These are phyloP conservation scores for Geranium incanum DNA, from an alignment of 441 rosid genomes.

Conservation along the genomic window DNA sequence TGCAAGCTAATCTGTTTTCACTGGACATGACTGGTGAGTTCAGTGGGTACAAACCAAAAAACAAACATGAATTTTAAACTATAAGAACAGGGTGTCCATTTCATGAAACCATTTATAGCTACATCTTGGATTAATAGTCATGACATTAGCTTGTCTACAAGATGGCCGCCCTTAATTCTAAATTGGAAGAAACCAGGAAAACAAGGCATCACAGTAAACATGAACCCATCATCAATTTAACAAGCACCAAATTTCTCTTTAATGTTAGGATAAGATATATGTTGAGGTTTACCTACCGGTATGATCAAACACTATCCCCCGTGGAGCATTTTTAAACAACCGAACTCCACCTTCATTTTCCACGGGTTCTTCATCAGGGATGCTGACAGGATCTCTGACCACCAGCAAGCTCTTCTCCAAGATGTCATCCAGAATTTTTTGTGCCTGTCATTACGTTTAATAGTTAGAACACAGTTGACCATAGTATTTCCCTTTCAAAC, in stretches of 20 bases:
- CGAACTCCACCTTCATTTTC: slow-evolving; percentile 50
- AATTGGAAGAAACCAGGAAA: slow-evolving; percentile 6
- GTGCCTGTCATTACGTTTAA: slow-evolving; percentile 47
- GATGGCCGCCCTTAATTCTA: neutral
- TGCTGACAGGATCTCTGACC: slow-evolving; percentile 33
- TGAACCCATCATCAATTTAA: neutral
- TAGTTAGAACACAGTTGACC: slow-evolving; percentile 11
- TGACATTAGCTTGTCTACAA: neutral
- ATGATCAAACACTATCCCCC: slow-evolving; percentile 65
- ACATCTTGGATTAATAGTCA: slow-evolving; percentile 5
- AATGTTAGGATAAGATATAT: neutral
- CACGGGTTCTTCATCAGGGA: slow-evolving; percentile 23
- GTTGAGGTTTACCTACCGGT: slow-evolving; percentile 32
- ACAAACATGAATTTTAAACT: too few relatives aligned
- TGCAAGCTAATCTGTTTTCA: too few relatives aligned
- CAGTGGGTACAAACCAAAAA: neutral
- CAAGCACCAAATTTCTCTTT: neutral
- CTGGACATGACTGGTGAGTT: too few relatives aligned
- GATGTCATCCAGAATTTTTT: slow-evolving; percentile 61
- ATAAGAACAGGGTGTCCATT: too few relatives aligned
- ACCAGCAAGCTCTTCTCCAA: slow-evolving; percentile 52
- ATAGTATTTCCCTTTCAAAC: neutral
- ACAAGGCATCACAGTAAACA: neutral
- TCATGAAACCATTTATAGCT: neutral
- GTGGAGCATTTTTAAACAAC: slow-evolving; percentile 54